Conservation (phyloP, 371 early-diverging fungal species). For the Aphelidium insulamus region DNA sequence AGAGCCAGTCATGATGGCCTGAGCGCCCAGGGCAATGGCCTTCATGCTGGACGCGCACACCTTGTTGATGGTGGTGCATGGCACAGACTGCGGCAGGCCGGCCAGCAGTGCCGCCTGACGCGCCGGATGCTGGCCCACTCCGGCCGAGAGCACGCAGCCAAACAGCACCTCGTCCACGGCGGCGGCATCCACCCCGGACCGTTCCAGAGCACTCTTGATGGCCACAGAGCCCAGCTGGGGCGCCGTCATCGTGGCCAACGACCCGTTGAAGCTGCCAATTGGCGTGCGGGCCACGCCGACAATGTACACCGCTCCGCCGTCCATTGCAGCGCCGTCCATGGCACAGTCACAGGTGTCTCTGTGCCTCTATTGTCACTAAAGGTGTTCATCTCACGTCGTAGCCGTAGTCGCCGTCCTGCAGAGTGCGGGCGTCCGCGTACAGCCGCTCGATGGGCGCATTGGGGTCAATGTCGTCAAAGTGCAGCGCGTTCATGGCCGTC, state of each 20-base stretch:
- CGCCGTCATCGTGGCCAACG: constrained; percentile 63
- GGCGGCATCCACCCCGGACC: constrained; percentile 33
- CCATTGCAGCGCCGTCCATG: neutral
- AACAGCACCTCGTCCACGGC: constrained; percentile 63
- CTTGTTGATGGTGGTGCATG: constrained; percentile 88
- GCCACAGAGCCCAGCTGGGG: constrained; percentile 69
- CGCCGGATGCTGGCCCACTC: constrained; percentile 86
- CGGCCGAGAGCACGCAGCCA: constrained; percentile 69
- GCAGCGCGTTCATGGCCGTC: too few species aligned
- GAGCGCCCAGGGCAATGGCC: constrained; percentile 64
- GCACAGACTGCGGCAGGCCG: constrained; percentile 43
- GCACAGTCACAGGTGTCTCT: too few species aligned
- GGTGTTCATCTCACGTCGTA: too few species aligned
- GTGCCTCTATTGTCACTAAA: too few species aligned
- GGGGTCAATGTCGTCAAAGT: too few species aligned
- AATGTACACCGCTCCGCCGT: constrained; percentile 51
- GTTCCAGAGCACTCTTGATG: constrained; percentile 65
- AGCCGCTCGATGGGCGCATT: too few species aligned
- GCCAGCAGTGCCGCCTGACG: constrained; percentile 83
- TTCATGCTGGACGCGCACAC: constrained; percentile 96
- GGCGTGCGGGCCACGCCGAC: constrained; percentile 79
- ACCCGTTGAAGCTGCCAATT: constrained; percentile 77
- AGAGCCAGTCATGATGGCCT: constrained; percentile 56
- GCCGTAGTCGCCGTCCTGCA: too few species aligned
- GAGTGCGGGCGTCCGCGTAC: too few species aligned